Conservation (phyloP, 108 stramenopile species). For the Nitzschia palea region DNA sequence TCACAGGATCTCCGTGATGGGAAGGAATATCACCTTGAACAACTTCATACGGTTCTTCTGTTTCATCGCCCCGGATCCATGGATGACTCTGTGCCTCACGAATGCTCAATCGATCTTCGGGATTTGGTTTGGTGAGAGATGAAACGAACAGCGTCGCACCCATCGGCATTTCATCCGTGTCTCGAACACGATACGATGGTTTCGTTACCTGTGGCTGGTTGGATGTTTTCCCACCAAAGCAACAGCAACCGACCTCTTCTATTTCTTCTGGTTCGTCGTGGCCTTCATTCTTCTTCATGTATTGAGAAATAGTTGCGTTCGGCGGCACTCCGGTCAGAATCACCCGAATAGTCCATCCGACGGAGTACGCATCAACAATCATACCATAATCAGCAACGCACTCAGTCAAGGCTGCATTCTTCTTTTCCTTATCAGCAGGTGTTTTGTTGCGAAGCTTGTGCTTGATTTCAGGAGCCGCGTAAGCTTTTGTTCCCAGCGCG, state of each 20-base stretch:
- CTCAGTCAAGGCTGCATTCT: slow-evolving; percentile 59
- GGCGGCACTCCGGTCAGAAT: slow-evolving; percentile 84
- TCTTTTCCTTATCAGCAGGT: slow-evolving; percentile 41
- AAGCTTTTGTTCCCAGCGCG: slow-evolving; percentile 77
- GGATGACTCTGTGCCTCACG: slow-evolving; percentile 76
- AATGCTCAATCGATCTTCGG: slow-evolving; percentile 69
- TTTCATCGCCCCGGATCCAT: slow-evolving; percentile 64
- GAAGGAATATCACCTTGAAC: slow-evolving; percentile 67
- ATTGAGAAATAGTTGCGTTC: slow-evolving; percentile 62
- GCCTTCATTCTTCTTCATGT: slow-evolving; percentile 43
- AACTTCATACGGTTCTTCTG: slow-evolving; percentile 40
- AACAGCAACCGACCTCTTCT: slow-evolving; percentile 41
- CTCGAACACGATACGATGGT: slow-evolving; percentile 46
- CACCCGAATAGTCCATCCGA: slow-evolving; percentile 78
- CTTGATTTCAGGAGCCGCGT: slow-evolving; percentile 85
- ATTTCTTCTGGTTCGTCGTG: slow-evolving; percentile 22
- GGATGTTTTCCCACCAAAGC: slow-evolving; percentile 15
- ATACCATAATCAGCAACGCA: slow-evolving; percentile 86
- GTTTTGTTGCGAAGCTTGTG: slow-evolving; percentile 50
- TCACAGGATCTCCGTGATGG: slow-evolving; percentile 53
- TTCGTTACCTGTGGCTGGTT: neutral
- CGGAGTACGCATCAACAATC: slow-evolving; percentile 85
- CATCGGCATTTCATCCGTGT: slow-evolving; percentile 53
- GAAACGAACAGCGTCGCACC: slow-evolving; percentile 59
- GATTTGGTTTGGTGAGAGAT: slow-evolving; percentile 49